These are phyloP conservation scores for Colletotrichum sp. DNA, from an alignment of 2,329 filamentous ascomycete species.

Conservation along the genomic window DNA sequence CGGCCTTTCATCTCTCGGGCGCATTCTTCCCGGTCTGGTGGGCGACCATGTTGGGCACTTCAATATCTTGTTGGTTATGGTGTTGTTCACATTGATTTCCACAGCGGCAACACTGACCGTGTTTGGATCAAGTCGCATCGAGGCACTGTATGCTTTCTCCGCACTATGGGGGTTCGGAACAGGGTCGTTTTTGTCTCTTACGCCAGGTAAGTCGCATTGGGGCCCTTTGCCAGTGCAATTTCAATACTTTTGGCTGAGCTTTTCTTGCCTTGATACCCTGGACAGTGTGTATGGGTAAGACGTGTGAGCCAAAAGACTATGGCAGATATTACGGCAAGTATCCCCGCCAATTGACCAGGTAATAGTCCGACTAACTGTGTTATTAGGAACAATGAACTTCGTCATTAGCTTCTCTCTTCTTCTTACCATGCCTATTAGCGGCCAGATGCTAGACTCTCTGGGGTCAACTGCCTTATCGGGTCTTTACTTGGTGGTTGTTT, in stretches of 20 bases:
- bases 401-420: slow-evolving; percentile 49
- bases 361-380: not conserved
- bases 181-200: slow-evolving; percentile 39
- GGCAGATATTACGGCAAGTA: slow-evolving; percentile 23
- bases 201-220: slow-evolving; percentile 26
- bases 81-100: slow-evolving; percentile 26
- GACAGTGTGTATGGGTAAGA: slow-evolving; percentile 48
- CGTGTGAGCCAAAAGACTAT: slow-evolving; percentile 51
- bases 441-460: slow-evolving; percentile 47
- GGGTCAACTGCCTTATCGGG: slow-evolving; percentile 47
- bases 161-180: slow-evolving; percentile 53
- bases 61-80: slow-evolving; percentile 41
- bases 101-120: slow-evolving; percentile 50
- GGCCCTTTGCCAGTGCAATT: not conserved
- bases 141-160: slow-evolving; percentile 46
- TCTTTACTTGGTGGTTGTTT: slow-evolving; percentile 46
- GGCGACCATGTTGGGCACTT: slow-evolving; percentile 49
- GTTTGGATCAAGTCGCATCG: slow-evolving; percentile 41
- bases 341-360: not conserved
- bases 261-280: not conserved
- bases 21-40: slow-evolving; percentile 46
- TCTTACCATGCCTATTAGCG: slow-evolving; percentile 48
- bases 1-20: slow-evolving; percentile 44
- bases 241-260: not conserved
- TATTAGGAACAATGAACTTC: slow-evolving; percentile 42